Percentiles rank a stretch among this genome's conserved stretches.
These are phyloP conservation scores for Salix dunnii DNA, from an alignment of 345 rosid genomes.

Conservation along the genomic window DNA sequence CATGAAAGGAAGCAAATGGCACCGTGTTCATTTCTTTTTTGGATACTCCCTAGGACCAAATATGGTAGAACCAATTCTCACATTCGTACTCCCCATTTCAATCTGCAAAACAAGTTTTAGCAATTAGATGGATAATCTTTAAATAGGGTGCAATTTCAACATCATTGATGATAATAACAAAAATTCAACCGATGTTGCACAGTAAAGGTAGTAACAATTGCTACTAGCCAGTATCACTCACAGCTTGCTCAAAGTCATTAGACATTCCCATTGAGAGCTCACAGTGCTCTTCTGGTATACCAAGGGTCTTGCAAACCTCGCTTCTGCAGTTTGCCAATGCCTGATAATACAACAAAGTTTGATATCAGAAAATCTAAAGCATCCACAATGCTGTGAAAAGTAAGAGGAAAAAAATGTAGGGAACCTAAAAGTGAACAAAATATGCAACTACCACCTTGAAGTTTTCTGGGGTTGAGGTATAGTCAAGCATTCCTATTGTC, in stretches of 20 bases:
- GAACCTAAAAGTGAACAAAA: not conserved
- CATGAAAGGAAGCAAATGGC: not conserved
- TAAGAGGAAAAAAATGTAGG: not conserved
- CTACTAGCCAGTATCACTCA: conserved; percentile 31
- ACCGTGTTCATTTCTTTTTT: conserved; percentile 38
- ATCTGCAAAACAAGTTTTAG: conserved; percentile 44
- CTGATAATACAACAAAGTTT: conserved; percentile 35
- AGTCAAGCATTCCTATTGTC: conserved; percentile 96
- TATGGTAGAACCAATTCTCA: conserved; percentile 84
- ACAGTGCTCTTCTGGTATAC: conserved; percentile 76
- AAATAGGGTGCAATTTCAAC: not conserved
- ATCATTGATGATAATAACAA: not conserved
- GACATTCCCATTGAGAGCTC: conserved; percentile 99
- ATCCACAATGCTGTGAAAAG: conserved; percentile 4
- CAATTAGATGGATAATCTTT: not conserved
- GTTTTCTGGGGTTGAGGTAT: conserved; percentile 90
- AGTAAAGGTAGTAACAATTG: too few relatives aligned
- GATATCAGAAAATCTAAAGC: not conserved
- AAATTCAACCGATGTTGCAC: too few relatives aligned
- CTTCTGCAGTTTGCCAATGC: conserved; percentile 79
- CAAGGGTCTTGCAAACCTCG: conserved; percentile 80
- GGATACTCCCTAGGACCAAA: conserved; percentile 91
- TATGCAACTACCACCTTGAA: conserved; percentile 54
- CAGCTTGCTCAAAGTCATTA: conserved; percentile 86
- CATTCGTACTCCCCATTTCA: conserved; percentile 90